These are phyloP conservation scores for Umbelopsis vinacea DNA, from an alignment of 192 early-diverging fungal species.

Conservation along the genomic window DNA sequence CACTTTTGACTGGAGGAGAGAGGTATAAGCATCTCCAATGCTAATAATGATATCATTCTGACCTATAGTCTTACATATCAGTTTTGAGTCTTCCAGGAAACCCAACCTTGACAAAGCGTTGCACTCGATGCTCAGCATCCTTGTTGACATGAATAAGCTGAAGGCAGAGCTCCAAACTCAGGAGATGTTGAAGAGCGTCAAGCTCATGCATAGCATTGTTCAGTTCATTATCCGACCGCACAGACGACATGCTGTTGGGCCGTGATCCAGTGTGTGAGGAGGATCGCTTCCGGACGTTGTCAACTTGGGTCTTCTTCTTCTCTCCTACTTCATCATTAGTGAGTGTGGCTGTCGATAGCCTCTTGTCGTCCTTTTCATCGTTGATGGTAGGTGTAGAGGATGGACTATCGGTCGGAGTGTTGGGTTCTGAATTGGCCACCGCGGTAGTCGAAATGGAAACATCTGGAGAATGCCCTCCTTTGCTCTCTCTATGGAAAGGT, in stretches of 20 bases:
- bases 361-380: constrained; percentile 6
- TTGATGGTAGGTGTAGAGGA: constrained; percentile 25
- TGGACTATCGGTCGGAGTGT: constrained; percentile 26
- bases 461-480: background rate
- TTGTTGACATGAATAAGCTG: constrained; percentile 91
- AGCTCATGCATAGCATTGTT: constrained; percentile 57
- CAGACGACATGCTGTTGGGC: constrained; percentile 7
- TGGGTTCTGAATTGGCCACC: background rate
- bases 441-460: background rate
- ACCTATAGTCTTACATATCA: constrained; percentile 52
- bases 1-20: constrained; percentile 59
- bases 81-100: constrained; percentile 64
- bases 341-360: background rate
- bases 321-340: background rate
- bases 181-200: constrained; percentile 61
- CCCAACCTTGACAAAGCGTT: constrained; percentile 57
- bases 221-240: constrained; percentile 49
- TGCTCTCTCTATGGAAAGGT: constrained; percentile 22
- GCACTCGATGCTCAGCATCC: constrained; percentile 66
- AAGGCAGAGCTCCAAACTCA: constrained; percentile 83
- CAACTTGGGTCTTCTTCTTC: background rate
- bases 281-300: background rate
- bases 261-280: constrained; percentile 6
- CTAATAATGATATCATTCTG: background rate
- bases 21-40: background rate